Evolutionary conservation across 257 asterid species (phyloP), one percentile per base, ranked within the genome.

Genomic region (Dorcoceras hygrometricum): DNA sequence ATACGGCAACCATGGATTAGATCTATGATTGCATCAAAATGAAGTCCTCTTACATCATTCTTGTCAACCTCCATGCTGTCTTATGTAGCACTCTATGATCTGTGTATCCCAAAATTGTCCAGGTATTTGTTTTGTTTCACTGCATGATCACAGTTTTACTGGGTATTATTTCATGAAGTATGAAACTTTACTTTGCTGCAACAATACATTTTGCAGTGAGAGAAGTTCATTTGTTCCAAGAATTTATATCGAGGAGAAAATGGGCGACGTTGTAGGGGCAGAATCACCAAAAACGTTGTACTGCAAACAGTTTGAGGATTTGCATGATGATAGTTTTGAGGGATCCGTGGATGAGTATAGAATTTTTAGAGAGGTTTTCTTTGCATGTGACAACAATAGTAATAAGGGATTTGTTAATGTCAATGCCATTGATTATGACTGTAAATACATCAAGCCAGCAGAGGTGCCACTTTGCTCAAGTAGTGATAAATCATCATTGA

Each of bases 241-340:
- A 20, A 50, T 46, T 58, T 63, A 60, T 57, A 46, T 67, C 46
- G 51, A 31, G 57, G 74, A 46, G 53, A 66, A 62, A 69, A 66
- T 68, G 70, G 59, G 78, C 27, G 84, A 72, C 61, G 53, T 36
- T 65, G 65, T 62, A 68, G 68, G 70, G 75, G 78, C 61, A 55
- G 83, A 72, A 48, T 75, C 79, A 73, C 26, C 77, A 51, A 73
- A 72, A 55, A 67, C 81, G 81, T 68, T 78, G 32, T 84, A 79
- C 77, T 62, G 76, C 80, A 76, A 80, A 73, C 95, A 85, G 65
- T 77, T 86, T 71, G 86, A 80, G 72, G 80, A 73, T 67, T 75
- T 93, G 77, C 81, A 66, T 66, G 94, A 84, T 73, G 95, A 83
- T 71, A 79, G 80, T 75, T 80, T 77, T 39, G 96, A 85, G 62